Conservation (phyloP, 495 filamentous ascomycete species). For the Aspergillus leporis region DNA sequence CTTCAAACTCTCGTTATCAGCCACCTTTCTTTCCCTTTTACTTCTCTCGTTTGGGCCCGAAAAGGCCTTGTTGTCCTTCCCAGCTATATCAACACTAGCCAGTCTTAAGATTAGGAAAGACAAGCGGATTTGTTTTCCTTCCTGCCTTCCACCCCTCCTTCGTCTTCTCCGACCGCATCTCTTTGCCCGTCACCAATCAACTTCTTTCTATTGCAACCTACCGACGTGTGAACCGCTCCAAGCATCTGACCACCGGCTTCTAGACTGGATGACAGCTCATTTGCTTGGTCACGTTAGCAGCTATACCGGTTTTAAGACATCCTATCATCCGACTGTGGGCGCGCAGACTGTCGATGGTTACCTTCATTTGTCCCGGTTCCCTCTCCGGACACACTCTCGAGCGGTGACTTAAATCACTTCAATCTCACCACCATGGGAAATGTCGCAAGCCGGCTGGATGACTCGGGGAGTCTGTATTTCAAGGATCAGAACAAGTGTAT, state of each 20-base stretch:
- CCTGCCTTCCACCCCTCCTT: background rate
- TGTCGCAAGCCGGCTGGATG: constrained; percentile 87
- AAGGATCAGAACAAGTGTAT: constrained; percentile 88
- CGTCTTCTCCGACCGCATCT: background rate
- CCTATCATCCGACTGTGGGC: constrained; percentile 25
- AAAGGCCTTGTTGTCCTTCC: background rate
- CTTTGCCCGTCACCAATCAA: background rate
- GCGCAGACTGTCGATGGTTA: constrained; percentile 41
- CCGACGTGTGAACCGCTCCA: constrained; percentile 1
- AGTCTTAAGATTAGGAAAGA: background rate
- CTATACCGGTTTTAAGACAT: constrained; percentile 8
- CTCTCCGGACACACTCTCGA: constrained; percentile 32
- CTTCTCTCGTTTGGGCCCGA: background rate
- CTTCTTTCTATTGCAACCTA: constrained; percentile 20
- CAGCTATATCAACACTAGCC: background rate
- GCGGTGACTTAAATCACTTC: constrained; percentile 31
- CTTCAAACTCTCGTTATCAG: background rate
- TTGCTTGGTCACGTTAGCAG: constrained; percentile 13
- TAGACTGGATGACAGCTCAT: constrained; percentile 27
- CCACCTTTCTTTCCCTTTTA: background rate
- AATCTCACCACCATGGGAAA: constrained; percentile 71
- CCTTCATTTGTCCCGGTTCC: constrained; percentile 31
- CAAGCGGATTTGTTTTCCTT: background rate
- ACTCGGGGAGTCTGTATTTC: constrained; percentile 78
- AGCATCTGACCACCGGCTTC: background rate